Base-by-base conservation (phyloP, 2,329 filamentous ascomycete species). In the Dactylellina leptospora region DNA sequence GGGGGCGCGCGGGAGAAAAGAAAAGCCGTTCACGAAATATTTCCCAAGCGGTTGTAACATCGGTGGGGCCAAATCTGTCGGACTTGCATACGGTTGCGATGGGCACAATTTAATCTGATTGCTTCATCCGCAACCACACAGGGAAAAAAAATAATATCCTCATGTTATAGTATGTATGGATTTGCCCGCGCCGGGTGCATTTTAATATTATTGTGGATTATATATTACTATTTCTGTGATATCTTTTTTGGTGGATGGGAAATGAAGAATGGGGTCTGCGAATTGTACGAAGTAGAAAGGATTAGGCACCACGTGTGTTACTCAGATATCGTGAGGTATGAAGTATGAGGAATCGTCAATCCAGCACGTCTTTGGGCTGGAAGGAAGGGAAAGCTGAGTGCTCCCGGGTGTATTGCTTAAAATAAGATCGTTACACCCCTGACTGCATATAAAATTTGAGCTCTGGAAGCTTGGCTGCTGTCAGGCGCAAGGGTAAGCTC, bases 381-480 rank as follows among this genome's bases (percentile, higher is more conserved):
- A 20, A 25, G 40, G 27, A 16, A 9, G n/a, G 20, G 40, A 18
- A 54, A 56, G 42, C 42, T 56, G 53, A 66, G 61, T 42, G n/a
- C n/a, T n/a, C 61, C 61, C 48, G 54, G 60, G n/a, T n/a, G n/a
- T n/a, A n/a, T 55, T 64, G 23, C 61, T 66, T 66, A 66, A 66
- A 66, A 66, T 66, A 66, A 66, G 51, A 66, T 66, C 61, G 44
- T n/a, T 53, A 51, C 20, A n/a, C 61, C 58, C 61, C 61, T 66
- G 61, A 56, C 61, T n/a, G 61, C 38, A 42, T 55, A 64, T 58
- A 66, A 58, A 66, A 66, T 66, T 66, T 66, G 61, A 66, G 51
- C 61, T 66, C 38, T 20, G 51, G 18, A 58, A 66, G 61, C 61
- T 66, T 58, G 51, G 38, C 51, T 40, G 6, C 23, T 33, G 44